Evolutionary conservation across 208 protist genomes (phyloP).

Genomic region (Herpetomonas samuelpessoai): DNA sequence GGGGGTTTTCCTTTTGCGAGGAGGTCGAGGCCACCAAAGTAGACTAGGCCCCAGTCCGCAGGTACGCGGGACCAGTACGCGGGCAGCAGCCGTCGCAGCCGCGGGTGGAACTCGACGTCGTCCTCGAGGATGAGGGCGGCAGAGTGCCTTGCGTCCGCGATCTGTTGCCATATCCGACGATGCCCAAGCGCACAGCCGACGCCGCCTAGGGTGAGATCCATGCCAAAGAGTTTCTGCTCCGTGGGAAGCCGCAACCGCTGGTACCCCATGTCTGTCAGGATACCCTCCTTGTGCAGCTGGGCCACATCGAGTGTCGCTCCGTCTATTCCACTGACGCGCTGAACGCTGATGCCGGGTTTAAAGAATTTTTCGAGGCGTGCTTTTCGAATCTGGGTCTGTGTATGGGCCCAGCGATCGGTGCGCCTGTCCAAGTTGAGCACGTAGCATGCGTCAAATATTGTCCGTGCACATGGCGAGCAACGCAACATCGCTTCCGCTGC

Average conservation of each 20-base stretch:
- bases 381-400: constrained; percentile 52
- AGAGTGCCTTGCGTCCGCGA: constrained; percentile 32
- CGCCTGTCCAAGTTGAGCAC: constrained; percentile 89
- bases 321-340: constrained; percentile 75
- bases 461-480: constrained; percentile 11
- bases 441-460: constrained; percentile 89
- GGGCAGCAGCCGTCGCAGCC: constrained; percentile 51
- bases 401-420: constrained; percentile 73
- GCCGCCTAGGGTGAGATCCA: constrained; percentile 89
- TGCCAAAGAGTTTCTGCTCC: constrained; percentile 88
- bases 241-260: constrained; percentile 63
- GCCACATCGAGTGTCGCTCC: constrained; percentile 59
- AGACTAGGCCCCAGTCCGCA: constrained; percentile 86
- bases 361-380: constrained; percentile 58
- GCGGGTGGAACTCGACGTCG: constrained; percentile 86
- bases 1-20: constrained; percentile 76
- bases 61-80: constrained; percentile 64
- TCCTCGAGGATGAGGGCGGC: constrained; percentile 86
- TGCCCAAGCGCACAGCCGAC: constrained; percentile 87
- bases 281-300: constrained; percentile 31
- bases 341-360: constrained; percentile 33
- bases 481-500: constrained; percentile 45
- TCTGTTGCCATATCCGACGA: constrained; percentile 71
- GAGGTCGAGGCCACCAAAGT: constrained; percentile 87
- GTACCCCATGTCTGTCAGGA: constrained; percentile 75